Base-by-base conservation (phyloP, 768 basidiomycete species). In the Boletus rubroflammeus region DNA sequence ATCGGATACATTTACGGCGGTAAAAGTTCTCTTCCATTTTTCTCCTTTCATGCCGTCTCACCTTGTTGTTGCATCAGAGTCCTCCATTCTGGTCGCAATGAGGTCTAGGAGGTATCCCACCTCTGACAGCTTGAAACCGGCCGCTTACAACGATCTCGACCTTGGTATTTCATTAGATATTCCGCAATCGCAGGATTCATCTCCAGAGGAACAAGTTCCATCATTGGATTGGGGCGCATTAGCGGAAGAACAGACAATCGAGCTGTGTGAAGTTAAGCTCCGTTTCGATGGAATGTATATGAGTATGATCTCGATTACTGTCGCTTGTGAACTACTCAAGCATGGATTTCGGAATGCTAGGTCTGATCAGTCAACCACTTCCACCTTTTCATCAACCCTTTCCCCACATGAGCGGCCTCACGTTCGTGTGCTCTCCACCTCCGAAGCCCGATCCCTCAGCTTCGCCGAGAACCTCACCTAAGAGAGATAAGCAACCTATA, bases 1-100 rank as follows among this genome's bases (percentile, higher is more conserved):
- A 81, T 90, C 51, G 82, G 82, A 2, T 62, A 85, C 23, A 74
- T 74, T 38, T 86, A 86, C 58, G 76, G 80, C 62, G 84, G 88
- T 84, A 66, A 31, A 2, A 6, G 0, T 21, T 29, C 17, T 14
- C 1, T 21, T 13, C 32, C 25, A 3, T 28, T 13, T 7, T 36
- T 36, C 7, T 19, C 25, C 9, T 14, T 14, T 7, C 42, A 25
- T 26, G 0, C 7, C 3, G 3, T 43, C 46, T 63, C 28, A 56
- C 34, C 53, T 26, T 39, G 48, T 31, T 52, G 46, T 56, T 52
- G 35, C 23, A 10, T 35, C 59, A 85, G 86, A 88, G 42, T 64
- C 73, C 10, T 75, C 83, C 9, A 72, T 89, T 31, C 47, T 88
- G 38, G 70, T 90, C 25, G 88, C 88, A 11, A 85, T 81, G 61